phyloP scores from a whole-genome alignment of 495 filamentous ascomycete species.

The Geopyxis carbonaria region DNA sequence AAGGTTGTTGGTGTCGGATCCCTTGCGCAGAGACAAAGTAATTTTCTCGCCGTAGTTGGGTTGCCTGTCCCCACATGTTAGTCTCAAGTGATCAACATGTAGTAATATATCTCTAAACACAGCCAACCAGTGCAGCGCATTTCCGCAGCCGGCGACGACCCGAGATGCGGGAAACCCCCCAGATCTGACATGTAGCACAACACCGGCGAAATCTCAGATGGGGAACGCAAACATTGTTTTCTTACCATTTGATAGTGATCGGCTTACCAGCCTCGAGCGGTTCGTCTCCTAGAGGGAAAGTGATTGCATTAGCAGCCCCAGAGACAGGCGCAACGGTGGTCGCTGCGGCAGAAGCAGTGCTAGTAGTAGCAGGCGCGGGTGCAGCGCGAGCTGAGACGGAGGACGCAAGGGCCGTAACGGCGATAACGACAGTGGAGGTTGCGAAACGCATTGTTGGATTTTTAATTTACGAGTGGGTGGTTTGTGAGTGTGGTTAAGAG shows the following conservation, averaged over 20 bases:
- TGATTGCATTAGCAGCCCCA: conserved; percentile 35
- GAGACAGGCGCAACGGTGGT: conserved; percentile 13
- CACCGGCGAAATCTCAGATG: too few relatives aligned
- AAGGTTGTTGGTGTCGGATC: conserved; percentile 29
- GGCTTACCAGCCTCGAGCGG: conserved; percentile 34
- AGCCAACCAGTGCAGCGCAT: too few relatives aligned
- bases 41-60: conserved; percentile 35
- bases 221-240: too few relatives aligned
- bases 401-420: conserved; percentile 13
- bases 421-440: conserved; percentile 10
- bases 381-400: conserved; percentile 23
- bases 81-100: too few relatives aligned
- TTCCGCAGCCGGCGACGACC: too few relatives aligned
- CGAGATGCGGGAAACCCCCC: too few relatives aligned
- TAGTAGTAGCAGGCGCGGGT: conserved; percentile 22
- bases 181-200: too few relatives aligned
- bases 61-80: conserved; percentile 21
- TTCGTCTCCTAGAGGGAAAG: conserved; percentile 31
- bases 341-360: conserved; percentile 7
- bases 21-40: conserved; percentile 37
- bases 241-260: conserved; percentile 37
- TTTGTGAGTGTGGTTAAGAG: too few relatives aligned
- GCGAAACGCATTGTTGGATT: conserved; percentile 29
- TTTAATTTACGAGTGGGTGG: too few relatives aligned
- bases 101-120: too few relatives aligned